phyloP scores from a whole-genome alignment of 2,329 filamentous ascomycete genomes.

The Aureobasidium mangrovei region DNA sequence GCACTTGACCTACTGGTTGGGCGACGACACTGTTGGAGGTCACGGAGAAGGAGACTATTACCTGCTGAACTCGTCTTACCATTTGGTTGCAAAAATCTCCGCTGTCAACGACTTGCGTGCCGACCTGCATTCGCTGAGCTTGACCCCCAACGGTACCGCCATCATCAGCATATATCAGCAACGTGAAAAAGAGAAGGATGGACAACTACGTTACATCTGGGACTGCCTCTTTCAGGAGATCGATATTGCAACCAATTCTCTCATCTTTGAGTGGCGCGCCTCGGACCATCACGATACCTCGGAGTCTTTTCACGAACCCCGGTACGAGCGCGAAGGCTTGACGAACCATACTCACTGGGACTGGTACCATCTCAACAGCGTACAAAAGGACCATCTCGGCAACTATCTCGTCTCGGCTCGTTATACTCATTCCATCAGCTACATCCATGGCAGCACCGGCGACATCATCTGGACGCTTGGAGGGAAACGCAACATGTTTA shows the following conservation, averaged over 20 bases:
- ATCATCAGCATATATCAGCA: conserved; percentile 36
- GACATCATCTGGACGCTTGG: conserved; percentile 45
- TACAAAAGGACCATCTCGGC: conserved; percentile 43
- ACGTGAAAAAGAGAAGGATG: conserved; percentile 24
- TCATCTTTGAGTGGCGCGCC: conserved; percentile 35
- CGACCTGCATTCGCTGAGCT: conserved; percentile 37
- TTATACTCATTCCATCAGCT: conserved; percentile 39
- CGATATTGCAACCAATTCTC: conserved; percentile 30
- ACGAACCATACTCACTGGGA: conserved; percentile 32
- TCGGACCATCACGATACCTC: conserved; percentile 25
- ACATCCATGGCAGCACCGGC: conserved; percentile 41
- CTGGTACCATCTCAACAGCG: conserved; percentile 48
- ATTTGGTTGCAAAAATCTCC: conserved; percentile 30
- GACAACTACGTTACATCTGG: conserved; percentile 31
- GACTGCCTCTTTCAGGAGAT: conserved; percentile 38
- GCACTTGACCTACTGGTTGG: conserved; percentile 32
- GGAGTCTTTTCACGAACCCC: conserved; percentile 22
- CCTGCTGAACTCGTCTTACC: conserved; percentile 27
- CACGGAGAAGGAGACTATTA: conserved; percentile 28
- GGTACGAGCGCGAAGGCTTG: conserved; percentile 34
- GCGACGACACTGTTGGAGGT: conserved; percentile 29
- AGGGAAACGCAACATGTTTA: conserved; percentile 24
- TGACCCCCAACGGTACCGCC: conserved; percentile 35
- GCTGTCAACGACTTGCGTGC: conserved; percentile 27
- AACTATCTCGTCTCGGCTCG: conserved; percentile 49